A percentile compares a stretch with the other conserved stretches of the same genome.
Conservation (phyloP, 2,329 filamentous ascomycete species). For the Aphanoascus verrucosus region DNA sequence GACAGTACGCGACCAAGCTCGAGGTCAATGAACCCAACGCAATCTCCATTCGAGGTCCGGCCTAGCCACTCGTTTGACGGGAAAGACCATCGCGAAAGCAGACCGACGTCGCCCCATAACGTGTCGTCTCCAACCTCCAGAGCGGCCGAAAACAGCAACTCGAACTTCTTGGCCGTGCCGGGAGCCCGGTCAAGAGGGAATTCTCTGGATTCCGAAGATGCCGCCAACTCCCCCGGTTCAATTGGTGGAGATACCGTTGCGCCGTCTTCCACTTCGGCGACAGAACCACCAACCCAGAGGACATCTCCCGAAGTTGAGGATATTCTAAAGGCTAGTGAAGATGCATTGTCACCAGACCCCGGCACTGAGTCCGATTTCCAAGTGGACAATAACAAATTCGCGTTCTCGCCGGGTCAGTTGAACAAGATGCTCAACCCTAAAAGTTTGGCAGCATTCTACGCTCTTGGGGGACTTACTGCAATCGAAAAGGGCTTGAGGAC, state of each 20-base stretch:
- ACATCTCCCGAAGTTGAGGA: slow-evolving; percentile 36
- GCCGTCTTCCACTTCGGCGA: slow-evolving; percentile 31
- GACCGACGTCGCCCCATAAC: slow-evolving; percentile 58
- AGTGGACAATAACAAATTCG: slow-evolving; percentile 58
- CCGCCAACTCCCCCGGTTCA: slow-evolving; percentile 42
- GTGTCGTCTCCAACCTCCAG: slow-evolving; percentile 51
- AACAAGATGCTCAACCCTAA: slow-evolving; percentile 73
- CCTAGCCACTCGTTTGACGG: slow-evolving; percentile 2
- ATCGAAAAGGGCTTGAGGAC: slow-evolving; percentile 64
- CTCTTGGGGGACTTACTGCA: slow-evolving; percentile 60
- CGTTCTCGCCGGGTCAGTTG: slow-evolving; percentile 61
- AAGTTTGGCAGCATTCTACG: slow-evolving; percentile 61
- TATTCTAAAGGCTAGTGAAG: slow-evolving; percentile 46
- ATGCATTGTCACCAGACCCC: slow-evolving; percentile 57
- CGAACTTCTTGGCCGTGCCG: slow-evolving; percentile 54
- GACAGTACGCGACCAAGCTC: slow-evolving; percentile 1
- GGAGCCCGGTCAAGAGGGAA: slow-evolving; percentile 52
- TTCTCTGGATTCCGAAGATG: slow-evolving; percentile 53
- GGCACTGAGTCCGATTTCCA: slow-evolving; percentile 60
- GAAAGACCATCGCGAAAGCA: slow-evolving; percentile 35
- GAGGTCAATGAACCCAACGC: not conserved
- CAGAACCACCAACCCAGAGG: slow-evolving; percentile 33
- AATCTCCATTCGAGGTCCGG: slow-evolving; percentile 1
- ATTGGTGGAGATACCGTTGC: slow-evolving; percentile 47
- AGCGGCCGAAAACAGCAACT: slow-evolving; percentile 40